These are phyloP conservation scores for Leishmania guyanensis DNA, from an alignment of 208 protist genomes.

Conservation along the genomic window DNA sequence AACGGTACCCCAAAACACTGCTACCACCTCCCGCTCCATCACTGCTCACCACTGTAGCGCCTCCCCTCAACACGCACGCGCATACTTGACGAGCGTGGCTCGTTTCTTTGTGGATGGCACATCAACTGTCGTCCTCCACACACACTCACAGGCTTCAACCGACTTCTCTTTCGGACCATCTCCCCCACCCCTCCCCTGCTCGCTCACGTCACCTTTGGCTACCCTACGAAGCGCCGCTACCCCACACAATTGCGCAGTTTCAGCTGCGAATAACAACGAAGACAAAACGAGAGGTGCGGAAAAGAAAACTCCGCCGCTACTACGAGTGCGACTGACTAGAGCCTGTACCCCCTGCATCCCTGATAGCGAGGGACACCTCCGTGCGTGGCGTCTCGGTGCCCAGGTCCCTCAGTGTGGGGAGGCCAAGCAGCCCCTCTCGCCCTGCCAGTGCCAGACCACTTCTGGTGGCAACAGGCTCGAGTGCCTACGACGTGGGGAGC, in stretches of 20 bases:
- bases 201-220: too few relatives aligned
- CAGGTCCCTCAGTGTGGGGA: background rate
- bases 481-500: background rate
- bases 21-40: background rate
- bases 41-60: background rate
- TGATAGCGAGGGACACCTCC: background rate
- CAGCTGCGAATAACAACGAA: too few relatives aligned
- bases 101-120: background rate
- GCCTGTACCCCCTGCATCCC: background rate
- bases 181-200: background rate
- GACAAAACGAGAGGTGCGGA: too few relatives aligned
- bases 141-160: background rate
- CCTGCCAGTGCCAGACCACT: background rate
- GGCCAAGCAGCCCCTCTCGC: too few relatives aligned
- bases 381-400: background rate
- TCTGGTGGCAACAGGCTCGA: background rate
- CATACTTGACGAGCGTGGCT: background rate
- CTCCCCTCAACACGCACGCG: background rate
- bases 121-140: background rate
- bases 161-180: constrained; percentile 4
- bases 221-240: too few relatives aligned
- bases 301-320: too few relatives aligned
- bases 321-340: too few relatives aligned
- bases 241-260: too few relatives aligned
- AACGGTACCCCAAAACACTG: background rate